These are phyloP conservation scores for Pythium oligandrum DNA, from an alignment of 352 stramenopile species.

Conservation along the genomic window DNA sequence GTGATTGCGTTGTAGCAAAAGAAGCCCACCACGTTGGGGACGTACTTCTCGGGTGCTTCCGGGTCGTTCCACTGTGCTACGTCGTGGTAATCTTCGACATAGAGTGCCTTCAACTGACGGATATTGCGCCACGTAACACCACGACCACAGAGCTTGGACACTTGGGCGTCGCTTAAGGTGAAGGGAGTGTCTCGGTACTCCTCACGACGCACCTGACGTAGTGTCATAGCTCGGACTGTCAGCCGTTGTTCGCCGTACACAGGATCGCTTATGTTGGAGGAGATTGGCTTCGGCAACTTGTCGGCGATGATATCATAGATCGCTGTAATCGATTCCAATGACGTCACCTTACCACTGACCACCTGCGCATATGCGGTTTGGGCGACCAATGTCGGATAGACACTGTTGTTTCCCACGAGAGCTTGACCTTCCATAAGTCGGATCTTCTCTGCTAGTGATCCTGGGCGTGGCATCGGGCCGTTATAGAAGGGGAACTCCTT, in stretches of 20 bases:
- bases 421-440: not conserved
- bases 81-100: constrained; percentile 3
- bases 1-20: constrained; percentile 7
- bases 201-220: not conserved
- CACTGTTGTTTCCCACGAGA: not conserved
- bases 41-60: constrained; percentile 3
- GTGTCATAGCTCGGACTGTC: not conserved
- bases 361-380: not conserved
- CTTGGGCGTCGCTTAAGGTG: not conserved
- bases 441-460: not conserved
- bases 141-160: not conserved
- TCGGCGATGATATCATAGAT: not conserved
- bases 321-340: not conserved
- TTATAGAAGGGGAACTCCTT: not conserved
- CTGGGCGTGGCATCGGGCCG: not conserved
- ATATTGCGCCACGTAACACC: not conserved
- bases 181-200: not conserved
- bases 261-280: not conserved
- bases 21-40: not conserved
- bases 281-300: not conserved
- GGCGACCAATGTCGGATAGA: not conserved
- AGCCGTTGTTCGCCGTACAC: not conserved
- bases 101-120: not conserved
- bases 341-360: not conserved
- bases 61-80: constrained; percentile 4